Conservation (phyloP, 2,329 filamentous ascomycete genomes). For the Paracorniculantispora psalliotae region DNA sequence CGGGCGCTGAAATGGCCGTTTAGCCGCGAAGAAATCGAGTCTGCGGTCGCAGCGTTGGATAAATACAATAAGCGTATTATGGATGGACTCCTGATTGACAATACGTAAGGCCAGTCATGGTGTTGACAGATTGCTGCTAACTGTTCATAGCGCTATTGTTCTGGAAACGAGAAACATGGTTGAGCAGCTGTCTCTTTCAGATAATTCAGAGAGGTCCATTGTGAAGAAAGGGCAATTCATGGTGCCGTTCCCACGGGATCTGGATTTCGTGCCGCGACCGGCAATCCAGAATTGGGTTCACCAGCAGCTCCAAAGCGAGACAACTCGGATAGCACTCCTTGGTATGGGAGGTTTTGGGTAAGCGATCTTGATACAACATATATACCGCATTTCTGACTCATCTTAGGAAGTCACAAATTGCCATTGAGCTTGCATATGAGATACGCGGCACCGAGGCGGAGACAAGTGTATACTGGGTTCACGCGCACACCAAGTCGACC, state of each 20-base stretch:
- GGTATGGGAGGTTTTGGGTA: slow-evolving; percentile 18
- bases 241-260: slow-evolving; percentile 15
- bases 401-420: slow-evolving; percentile 19
- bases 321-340: slow-evolving; percentile 12
- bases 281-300: slow-evolving; percentile 12
- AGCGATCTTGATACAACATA: no score
- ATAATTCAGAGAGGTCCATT: neutral
- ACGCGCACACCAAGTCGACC: slow-evolving; percentile 3
- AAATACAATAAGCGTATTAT: slow-evolving; percentile 2
- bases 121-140: no score
- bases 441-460: neutral
- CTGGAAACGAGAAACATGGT: no score
- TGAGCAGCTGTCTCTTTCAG: no score
- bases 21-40: neutral
- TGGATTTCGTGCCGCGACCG: slow-evolving; percentile 15
- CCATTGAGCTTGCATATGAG: slow-evolving; percentile 16
- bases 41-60: neutral
- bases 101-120: neutral
- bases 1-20: slow-evolving; percentile 12
- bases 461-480: slow-evolving; percentile 17
- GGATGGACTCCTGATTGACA: slow-evolving; percentile 5
- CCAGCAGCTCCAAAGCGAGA: neutral
- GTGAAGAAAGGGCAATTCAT: slow-evolving; percentile 8
- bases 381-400: neutral
- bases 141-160: no score